A percentile compares a stretch with the other conserved stretches of the same genome.
phyloP scores from a whole-genome alignment of 148 eudicot species.

The Gaultheria prostrata region DNA sequence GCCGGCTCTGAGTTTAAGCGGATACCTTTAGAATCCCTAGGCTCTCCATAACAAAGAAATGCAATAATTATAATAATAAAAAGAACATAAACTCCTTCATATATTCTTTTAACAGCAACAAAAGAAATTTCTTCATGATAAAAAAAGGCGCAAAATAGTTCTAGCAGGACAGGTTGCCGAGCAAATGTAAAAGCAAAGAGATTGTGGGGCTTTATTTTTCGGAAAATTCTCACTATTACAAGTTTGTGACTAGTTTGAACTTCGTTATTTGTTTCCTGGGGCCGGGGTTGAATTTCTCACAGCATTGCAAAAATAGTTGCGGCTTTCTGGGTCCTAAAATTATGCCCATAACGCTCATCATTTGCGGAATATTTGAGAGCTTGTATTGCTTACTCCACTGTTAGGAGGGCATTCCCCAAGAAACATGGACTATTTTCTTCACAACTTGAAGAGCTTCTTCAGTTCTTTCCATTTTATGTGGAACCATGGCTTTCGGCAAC shows the following conservation, averaged over 20 bases:
- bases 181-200: neutral
- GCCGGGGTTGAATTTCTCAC: neutral
- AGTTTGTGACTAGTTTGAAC: neutral
- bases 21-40: too few species aligned
- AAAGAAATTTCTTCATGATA: too few species aligned
- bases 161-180: too few species aligned
- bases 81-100: too few species aligned
- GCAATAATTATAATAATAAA: too few species aligned
- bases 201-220: neutral
- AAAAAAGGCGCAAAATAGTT: too few species aligned
- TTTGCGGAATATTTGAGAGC: neutral
- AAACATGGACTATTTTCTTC: neutral
- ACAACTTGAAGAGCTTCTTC: neutral
- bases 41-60: too few species aligned
- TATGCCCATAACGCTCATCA: neutral
- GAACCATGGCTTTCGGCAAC: neutral
- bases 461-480: neutral
- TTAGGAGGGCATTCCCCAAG: neutral
- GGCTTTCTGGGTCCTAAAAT: neutral
- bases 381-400: neutral
- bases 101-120: too few species aligned
- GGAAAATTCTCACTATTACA: neutral
- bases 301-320: neutral
- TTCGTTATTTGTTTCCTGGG: neutral
- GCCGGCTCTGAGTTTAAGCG: too few species aligned